Conservation (phyloP, 2,329 filamentous ascomycete species). For the Aspergillus ruber region DNA sequence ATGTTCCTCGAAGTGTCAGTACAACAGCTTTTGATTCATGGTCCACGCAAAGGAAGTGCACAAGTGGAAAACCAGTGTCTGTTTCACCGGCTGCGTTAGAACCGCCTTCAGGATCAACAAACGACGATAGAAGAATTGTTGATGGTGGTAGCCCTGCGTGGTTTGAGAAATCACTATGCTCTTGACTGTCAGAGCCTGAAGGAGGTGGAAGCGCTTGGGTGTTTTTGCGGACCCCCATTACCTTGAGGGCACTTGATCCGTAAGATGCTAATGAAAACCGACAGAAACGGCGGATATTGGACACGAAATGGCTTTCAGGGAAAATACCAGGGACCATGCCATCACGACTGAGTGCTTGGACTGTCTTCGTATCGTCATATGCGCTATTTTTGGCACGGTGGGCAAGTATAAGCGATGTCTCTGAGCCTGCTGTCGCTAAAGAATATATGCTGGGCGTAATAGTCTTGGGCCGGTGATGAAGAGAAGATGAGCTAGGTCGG, state of each 20-base stretch:
- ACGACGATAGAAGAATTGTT: slow-evolving; percentile 58
- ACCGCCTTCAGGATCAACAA: slow-evolving; percentile 62
- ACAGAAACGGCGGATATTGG: slow-evolving; percentile 41
- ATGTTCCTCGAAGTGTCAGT: slow-evolving; percentile 64
- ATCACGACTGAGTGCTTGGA: slow-evolving; percentile 37
- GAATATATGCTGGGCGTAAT: slow-evolving; percentile 42
- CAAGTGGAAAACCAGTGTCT: slow-evolving; percentile 61
- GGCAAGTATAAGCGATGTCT: slow-evolving; percentile 40
- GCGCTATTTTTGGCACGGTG: slow-evolving; percentile 37
- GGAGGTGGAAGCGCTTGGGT: slow-evolving; percentile 23
- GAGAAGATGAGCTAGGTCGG: slow-evolving; percentile 22
- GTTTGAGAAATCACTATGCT: slow-evolving; percentile 41
- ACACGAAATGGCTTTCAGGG: slow-evolving; percentile 40
- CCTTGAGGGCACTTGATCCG: slow-evolving; percentile 39
- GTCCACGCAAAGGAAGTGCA: slow-evolving; percentile 67
- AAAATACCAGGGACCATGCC: slow-evolving; percentile 42
- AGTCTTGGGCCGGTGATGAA: slow-evolving; percentile 32
- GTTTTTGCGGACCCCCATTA: slow-evolving; percentile 39
- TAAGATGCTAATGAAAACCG: slow-evolving; percentile 45
- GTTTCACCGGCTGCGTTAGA: slow-evolving; percentile 60
- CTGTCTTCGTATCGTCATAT: slow-evolving; percentile 41
- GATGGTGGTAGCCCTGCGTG: slow-evolving; percentile 40
- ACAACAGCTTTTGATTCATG: slow-evolving; percentile 66
- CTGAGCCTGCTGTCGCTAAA: slow-evolving; percentile 37
- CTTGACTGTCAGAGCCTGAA: slow-evolving; percentile 31